Evolutionary conservation across 2,329 filamentous ascomycete species (phyloP), one percentile per base, ranked within the genome.

Genomic region (Zelopaecilomyces penicillatus): DNA sequence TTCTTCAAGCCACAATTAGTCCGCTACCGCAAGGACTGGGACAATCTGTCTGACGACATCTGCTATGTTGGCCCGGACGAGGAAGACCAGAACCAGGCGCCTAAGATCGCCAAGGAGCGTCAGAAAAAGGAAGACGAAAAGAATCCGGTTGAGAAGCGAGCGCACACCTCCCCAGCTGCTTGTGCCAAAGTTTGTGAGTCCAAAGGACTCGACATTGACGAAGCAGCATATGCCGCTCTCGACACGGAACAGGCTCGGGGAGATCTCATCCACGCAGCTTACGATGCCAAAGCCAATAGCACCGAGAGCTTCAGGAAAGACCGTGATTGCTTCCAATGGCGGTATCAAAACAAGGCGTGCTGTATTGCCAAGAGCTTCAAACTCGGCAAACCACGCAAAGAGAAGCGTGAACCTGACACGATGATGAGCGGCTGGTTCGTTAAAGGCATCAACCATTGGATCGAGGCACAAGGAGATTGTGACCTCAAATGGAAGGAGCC

Each of bases 1-100:
- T 68, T 77, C 47, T 66, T 77, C 45, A 63, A 60, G 2, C 69
- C 67, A 2, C 64, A 68, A 29, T 60, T 76, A 50, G 57, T 64
- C 30, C 52, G 61, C 4, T 54, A 57, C 33, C 66, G 70, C 11
- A 62, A 70, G 6, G 63, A 75, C 41, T 78, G 74, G 74, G 69
- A 77, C 54, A 78, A 78, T 51, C 52, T 70, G 4, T 71, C 73
- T 4, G 66, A 75, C 28, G 70, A 74, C 39, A 60, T 62, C 8
- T 70, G 67, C 51, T 74, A 71, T 50, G 58, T 68, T 46, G 67
- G 59, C 38, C 64, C 63, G 10, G 64, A 66, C 30, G 57, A 63
- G 4, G 57, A 54, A 2, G 61, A 59, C 2, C 66, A 69, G 49
- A 51, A 51, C 19, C 56, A 55, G 28, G 62, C 62, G 1, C 57